Percentiles rank a stretch among this genome's conserved stretches.
Conservation (phyloP, 495 filamentous ascomycete species). For the Xylaria palmicola region DNA sequence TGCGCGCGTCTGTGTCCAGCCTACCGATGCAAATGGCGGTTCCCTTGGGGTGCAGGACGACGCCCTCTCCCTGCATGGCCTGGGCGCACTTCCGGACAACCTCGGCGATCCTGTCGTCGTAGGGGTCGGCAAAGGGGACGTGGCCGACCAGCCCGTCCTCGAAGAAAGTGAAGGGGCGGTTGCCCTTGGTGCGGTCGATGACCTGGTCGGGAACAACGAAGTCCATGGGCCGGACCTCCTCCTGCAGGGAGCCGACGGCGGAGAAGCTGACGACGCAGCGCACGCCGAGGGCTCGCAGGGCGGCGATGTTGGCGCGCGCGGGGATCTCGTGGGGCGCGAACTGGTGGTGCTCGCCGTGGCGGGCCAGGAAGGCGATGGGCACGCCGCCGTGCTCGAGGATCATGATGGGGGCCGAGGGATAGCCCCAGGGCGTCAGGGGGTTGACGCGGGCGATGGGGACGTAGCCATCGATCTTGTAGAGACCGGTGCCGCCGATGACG, state of each 20-base stretch:
- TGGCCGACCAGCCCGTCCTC: slow-evolving; percentile 91
- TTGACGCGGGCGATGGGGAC: slow-evolving; percentile 73
- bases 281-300: slow-evolving; percentile 84
- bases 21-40: slow-evolving; percentile 87
- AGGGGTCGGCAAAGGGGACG: slow-evolving; percentile 93
- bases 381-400: slow-evolving; percentile 81
- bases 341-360: slow-evolving; percentile 86
- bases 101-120: slow-evolving; percentile 72
- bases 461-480: slow-evolving; percentile 70
- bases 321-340: slow-evolving; percentile 90
- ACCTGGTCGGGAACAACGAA: slow-evolving; percentile 96
- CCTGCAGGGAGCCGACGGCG: slow-evolving; percentile 88
- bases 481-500: slow-evolving; percentile 95
- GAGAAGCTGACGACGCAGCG: slow-evolving; percentile 89
- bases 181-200: slow-evolving; percentile 95
- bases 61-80: slow-evolving; percentile 73
- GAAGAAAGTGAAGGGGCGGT: slow-evolving; percentile 92
- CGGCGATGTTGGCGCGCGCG: slow-evolving; percentile 90
- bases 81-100: slow-evolving; percentile 73
- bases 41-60: slow-evolving; percentile 73
- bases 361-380: slow-evolving; percentile 89
- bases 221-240: slow-evolving; percentile 89
- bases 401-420: slow-evolving; percentile 82
- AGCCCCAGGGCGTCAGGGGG: slow-evolving; percentile 84
- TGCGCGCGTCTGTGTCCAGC: slow-evolving; percentile 9